These are phyloP conservation scores for Fraxinus quadrangulata DNA, from an alignment of 257 asterid genomes.

Conservation along the genomic window DNA sequence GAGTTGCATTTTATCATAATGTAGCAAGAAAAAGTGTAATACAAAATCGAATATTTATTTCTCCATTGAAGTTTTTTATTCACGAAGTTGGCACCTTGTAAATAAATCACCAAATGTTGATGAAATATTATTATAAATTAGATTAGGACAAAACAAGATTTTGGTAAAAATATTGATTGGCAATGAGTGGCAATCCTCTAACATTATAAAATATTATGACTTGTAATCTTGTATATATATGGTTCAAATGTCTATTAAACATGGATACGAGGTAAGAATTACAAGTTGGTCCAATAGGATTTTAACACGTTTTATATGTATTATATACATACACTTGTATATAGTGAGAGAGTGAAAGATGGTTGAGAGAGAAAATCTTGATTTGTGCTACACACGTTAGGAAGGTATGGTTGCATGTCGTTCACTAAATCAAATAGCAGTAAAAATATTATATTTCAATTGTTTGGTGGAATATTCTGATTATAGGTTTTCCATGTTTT, in stretches of 20 bases:
- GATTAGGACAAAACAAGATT: not conserved
- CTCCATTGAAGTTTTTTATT: not conserved
- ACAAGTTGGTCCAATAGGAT: constrained; percentile 27
- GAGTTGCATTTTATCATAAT: too few species aligned
- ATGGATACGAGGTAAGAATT: constrained; percentile 15
- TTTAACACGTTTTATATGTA: constrained; percentile 12
- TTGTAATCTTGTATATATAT: constrained; percentile 12
- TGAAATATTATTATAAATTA: not conserved
- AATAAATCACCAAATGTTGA: not conserved
- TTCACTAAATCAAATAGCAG: not conserved
- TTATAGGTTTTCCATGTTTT: too few species aligned
- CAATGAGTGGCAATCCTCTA: constrained; percentile 34
- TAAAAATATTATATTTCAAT: too few species aligned
- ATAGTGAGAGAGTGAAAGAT: not conserved
- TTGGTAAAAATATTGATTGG: not conserved
- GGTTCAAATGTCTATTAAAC: constrained; percentile 24
- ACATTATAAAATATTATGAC: constrained; percentile 9
- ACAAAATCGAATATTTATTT: not conserved
- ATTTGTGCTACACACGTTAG: constrained; percentile 36
- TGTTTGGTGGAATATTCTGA: too few species aligned
- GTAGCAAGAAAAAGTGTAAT: not conserved
- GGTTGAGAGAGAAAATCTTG: not conserved
- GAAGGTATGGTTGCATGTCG: constrained; percentile 17
- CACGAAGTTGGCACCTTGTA: not conserved
- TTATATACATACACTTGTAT: not conserved